These are phyloP conservation scores for Rhodotorula toruloides DNA, from an alignment of 768 basidiomycete genomes.

Conservation along the genomic window DNA sequence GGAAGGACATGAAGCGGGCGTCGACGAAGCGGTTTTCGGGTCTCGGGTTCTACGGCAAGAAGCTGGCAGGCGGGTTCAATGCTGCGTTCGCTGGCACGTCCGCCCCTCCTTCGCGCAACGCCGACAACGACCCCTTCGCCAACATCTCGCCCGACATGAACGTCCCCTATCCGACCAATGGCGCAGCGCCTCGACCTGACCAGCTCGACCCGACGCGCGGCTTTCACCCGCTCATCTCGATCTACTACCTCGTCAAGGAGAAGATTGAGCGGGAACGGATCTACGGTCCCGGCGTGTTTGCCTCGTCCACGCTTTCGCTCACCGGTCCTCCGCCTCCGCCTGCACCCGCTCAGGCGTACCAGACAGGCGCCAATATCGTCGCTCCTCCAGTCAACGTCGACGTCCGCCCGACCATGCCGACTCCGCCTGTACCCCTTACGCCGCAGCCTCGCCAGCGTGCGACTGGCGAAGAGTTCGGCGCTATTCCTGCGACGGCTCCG, in stretches of 20 bases:
- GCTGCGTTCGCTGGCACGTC: constrained; percentile 34
- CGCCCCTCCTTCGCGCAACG: constrained; percentile 5
- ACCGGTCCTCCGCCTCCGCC: constrained; percentile 42
- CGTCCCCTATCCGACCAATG: constrained; percentile 1
- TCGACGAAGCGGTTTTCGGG: constrained; percentile 74
- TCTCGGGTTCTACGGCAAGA: constrained; percentile 88
- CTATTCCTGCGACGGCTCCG: neutral
- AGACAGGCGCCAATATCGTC: constrained; percentile 10
- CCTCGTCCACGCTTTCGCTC: constrained; percentile 69
- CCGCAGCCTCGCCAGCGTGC: constrained; percentile 37
- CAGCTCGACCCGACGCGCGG: constrained; percentile 75
- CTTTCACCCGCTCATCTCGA: constrained; percentile 89
- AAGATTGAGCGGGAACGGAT: constrained; percentile 91
- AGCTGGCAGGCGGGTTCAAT: constrained; percentile 53
- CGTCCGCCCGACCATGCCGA: constrained; percentile 14
- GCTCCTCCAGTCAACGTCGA: constrained; percentile 5
- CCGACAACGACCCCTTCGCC: neutral
- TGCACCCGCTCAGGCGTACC: constrained; percentile 38
- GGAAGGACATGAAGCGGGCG: constrained; percentile 47
- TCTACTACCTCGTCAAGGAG: constrained; percentile 92
- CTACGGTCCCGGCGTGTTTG: constrained; percentile 90
- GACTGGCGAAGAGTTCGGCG: constrained; percentile 27
- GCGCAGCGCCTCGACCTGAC: constrained; percentile 44
- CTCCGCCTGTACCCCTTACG: constrained; percentile 28
- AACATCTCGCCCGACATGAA: neutral